Base-by-base conservation (phyloP, 2,329 filamentous ascomycete species). In the Rhinocladiella mackenziei region DNA sequence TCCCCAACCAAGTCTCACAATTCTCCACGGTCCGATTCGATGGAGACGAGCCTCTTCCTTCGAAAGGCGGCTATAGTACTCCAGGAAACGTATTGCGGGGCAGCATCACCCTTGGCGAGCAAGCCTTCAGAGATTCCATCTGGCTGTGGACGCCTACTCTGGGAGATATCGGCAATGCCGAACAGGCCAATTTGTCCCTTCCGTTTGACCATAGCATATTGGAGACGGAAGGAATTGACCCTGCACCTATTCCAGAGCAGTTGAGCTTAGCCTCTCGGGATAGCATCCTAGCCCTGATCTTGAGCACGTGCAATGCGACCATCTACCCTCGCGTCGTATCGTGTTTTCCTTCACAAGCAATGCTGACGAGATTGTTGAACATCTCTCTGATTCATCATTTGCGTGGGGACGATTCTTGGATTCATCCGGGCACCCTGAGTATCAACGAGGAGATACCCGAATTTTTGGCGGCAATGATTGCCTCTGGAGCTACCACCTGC, bases 281-380 rank as follows among this genome's bases (percentile, higher is more conserved):
- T 60, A 74, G 73, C 34, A 73, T 85, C 1, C 66, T 87, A 43
- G 80, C 76, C 8, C 72, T 85, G 45, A 75, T 86, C 1, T 65
- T 29, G 3, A 13, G 11, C 59, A 74, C 72, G 35, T 73, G 85
- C 1, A 65, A 86, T 3, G 14, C 10, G 10, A 5, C 25, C 11
- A 25, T 65, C 8, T 31, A 4, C 11, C 15, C 34, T 4, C 14
- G 77, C 74, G 13, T 75, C 71, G 62, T 67, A 11, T 61, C 65
- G 3, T 68, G 64, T 0, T 70, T 70, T 11, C 67, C 66, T 0
- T 64, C 64, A 0, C 60, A 62, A 0, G 65, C 70, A 20, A 43
- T 71, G 1, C 45, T 71, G 5, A 63, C 68, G 28, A 60, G 60
- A 0, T 47, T 71, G 0, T 58, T 69, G 0, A 66, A 69, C 39